Percentiles rank a stretch among this genome's conserved stretches.
Conservation (phyloP, 2,329 filamentous ascomycete genomes). For the Emmonsiellopsis sp. region DNA sequence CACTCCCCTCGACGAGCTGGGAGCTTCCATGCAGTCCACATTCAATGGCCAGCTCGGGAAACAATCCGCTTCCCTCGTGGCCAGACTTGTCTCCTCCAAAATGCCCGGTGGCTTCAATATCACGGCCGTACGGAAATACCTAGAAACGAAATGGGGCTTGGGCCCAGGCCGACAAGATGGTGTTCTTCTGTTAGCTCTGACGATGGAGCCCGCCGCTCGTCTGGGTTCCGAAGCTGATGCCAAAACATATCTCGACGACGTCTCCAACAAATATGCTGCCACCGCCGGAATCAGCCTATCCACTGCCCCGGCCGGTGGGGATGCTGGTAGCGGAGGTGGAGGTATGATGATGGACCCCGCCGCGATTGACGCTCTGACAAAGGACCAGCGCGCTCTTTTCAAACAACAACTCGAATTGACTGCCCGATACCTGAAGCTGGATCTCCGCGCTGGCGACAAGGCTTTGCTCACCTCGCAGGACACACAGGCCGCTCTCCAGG, state of each 20-base stretch:
- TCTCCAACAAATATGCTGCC: slow-evolving; percentile 79
- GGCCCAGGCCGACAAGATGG: slow-evolving; percentile 82
- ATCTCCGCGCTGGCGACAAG: slow-evolving; percentile 93
- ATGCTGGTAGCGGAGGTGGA: slow-evolving; percentile 57
- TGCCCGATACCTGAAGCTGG: slow-evolving; percentile 92
- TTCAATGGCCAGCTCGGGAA: slow-evolving; percentile 98
- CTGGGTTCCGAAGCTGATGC: slow-evolving; percentile 83
- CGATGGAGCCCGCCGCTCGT: slow-evolving; percentile 82
- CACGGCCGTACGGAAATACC: slow-evolving; percentile 85
- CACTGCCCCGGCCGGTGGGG: slow-evolving; percentile 59
- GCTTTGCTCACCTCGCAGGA: slow-evolving; percentile 76
- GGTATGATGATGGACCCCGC: slow-evolving; percentile 99
- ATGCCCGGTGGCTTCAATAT: slow-evolving; percentile 99
- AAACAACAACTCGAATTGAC: slow-evolving; percentile 97
- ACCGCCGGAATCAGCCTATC: slow-evolving; percentile 76
- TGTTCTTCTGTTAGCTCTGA: slow-evolving; percentile 76
- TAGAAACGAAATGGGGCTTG: slow-evolving; percentile 89
- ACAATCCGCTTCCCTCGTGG: slow-evolving; percentile 86
- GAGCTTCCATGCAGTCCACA: slow-evolving; percentile 92
- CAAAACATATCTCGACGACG: slow-evolving; percentile 83
- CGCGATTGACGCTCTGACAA: slow-evolving; percentile 90
- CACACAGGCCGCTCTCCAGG: slow-evolving; percentile 77
- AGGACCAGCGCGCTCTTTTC: slow-evolving; percentile 91
- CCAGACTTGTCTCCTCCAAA: slow-evolving; percentile 92
- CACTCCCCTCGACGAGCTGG: slow-evolving; percentile 87